phyloP scores from a whole-genome alignment of 768 basidiomycete species.

The Mycena venus region DNA sequence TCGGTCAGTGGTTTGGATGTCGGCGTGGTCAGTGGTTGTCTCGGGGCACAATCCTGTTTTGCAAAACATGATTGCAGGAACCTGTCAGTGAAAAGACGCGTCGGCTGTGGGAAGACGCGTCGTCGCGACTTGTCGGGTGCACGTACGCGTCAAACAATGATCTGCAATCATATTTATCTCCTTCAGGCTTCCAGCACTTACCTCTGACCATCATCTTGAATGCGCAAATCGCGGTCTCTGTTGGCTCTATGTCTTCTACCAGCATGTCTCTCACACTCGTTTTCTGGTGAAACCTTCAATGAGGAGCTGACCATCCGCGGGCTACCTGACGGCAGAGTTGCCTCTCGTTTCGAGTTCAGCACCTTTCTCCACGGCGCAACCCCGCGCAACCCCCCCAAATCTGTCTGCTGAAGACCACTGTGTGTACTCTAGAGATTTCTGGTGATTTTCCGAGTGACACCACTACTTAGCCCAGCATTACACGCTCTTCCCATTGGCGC shows the following conservation, averaged over 20 bases:
- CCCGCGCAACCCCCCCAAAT: conserved; percentile 69
- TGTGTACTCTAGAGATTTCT: conserved; percentile 37
- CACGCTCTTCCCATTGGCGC: conserved; percentile 84
- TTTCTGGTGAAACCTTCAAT: conserved; percentile 59
- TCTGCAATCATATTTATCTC: neutral
- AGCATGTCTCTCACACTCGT: conserved; percentile 18
- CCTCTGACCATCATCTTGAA: neutral
- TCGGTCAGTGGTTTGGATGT: too few relatives aligned
- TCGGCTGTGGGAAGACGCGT: neutral
- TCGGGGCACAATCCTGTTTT: too few relatives aligned
- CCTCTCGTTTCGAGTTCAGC: conserved; percentile 84
- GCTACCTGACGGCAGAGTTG: conserved; percentile 86
- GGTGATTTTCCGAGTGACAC: neutral
- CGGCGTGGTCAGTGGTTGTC: too few relatives aligned
- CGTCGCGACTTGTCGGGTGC: neutral
- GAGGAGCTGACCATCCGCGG: conserved; percentile 62
- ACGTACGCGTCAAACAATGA: too few relatives aligned
- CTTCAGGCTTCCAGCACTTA: neutral
- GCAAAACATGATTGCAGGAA: neutral
- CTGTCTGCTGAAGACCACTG: conserved; percentile 64
- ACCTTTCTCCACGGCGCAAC: conserved; percentile 67
- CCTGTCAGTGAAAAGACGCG: neutral
- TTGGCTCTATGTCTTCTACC: conserved; percentile 18
- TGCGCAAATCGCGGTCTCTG: conserved; percentile 7
- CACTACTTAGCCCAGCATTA: conserved; percentile 86